Base-by-base conservation (phyloP, 805 yeast genomes). In the Candida morakotiae region DNA sequence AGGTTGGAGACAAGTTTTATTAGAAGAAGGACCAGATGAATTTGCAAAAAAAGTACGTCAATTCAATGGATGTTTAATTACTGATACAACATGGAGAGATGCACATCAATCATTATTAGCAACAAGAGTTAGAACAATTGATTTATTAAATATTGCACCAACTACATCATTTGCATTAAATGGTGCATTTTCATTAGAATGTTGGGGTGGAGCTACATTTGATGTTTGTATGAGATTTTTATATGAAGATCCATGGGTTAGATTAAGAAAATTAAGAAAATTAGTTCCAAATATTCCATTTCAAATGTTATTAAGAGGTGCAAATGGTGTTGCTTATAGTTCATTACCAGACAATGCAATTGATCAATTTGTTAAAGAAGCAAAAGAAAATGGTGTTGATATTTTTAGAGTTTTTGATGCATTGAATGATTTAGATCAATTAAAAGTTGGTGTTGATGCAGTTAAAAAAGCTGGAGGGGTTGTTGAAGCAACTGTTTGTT, bases 151-250 rank as follows among this genome's bases (percentile, higher is more conserved):
- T 51, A 87, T 93, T 69, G 99, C 98, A 16, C 89, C 88, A 42
- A 79, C 94, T 40, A 93, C 99, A 22, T 86, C 96, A 3, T 82
- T 84, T 56, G 98, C 96, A 15, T 68, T 88, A 51, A 65, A 82
- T 47, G 89, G 91, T 46, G 95, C 95, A 3, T 93, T 88, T 62
- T 93, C 99, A 14, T 71, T 93, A 38, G 99, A 93, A 69, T 93
- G 98, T 73, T 93, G 99, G 99, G 99, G 99, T 69, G 99, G 99
- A 67, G 99, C 99, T 38, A 93, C 99, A 26, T 93, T 93, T 55
- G 99, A 93, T 58, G 99, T 93, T 38, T 84, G 96, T 38, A 89
- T 93, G 98, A 81, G 99, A 67, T 93, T 93, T 77, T 74, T 93
- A 55, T 87, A 91, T 64, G 99, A 93, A 73, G 97, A 89, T 62